phyloP scores from a whole-genome alignment of 371 early-diverging fungal species.

The Circinella minor region DNA sequence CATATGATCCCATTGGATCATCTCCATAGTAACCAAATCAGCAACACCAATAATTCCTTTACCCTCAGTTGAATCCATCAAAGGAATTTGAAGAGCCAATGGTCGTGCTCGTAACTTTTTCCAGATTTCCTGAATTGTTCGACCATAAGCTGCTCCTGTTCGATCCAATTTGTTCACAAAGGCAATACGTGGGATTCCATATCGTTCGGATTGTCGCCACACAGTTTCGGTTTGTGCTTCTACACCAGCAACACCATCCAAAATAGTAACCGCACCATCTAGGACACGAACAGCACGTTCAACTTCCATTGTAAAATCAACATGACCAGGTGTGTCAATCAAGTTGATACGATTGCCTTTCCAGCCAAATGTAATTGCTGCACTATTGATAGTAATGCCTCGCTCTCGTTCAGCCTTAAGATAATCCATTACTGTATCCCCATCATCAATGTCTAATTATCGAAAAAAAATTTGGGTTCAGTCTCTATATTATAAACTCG shows the following conservation, averaged over 20 bases:
- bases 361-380: slow-evolving; percentile 96
- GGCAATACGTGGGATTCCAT: slow-evolving; percentile 82
- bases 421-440: slow-evolving; percentile 95
- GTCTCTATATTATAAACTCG: too few species aligned
- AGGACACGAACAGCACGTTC: slow-evolving; percentile 91
- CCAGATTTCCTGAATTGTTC: slow-evolving; percentile 68
- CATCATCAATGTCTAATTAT: slow-evolving; percentile 81
- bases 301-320: slow-evolving; percentile 96
- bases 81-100: slow-evolving; percentile 77
- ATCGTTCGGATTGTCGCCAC: slow-evolving; percentile 89
- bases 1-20: slow-evolving; percentile 64
- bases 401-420: slow-evolving; percentile 89
- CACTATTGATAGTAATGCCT: slow-evolving; percentile 95
- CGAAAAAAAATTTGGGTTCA: not conserved
- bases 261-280: slow-evolving; percentile 91
- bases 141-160: slow-evolving; percentile 74
- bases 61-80: slow-evolving; percentile 34
- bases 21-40: slow-evolving; percentile 82
- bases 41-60: slow-evolving; percentile 64
- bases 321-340: slow-evolving; percentile 97
- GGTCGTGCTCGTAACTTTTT: slow-evolving; percentile 70
- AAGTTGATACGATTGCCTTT: slow-evolving; percentile 82
- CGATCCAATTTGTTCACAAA: slow-evolving; percentile 97
- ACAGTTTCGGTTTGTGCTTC: slow-evolving; percentile 97
- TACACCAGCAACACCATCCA: slow-evolving; percentile 96